phyloP scores from a whole-genome alignment of 305 asterid species.

The Fraxinus velutina region DNA sequence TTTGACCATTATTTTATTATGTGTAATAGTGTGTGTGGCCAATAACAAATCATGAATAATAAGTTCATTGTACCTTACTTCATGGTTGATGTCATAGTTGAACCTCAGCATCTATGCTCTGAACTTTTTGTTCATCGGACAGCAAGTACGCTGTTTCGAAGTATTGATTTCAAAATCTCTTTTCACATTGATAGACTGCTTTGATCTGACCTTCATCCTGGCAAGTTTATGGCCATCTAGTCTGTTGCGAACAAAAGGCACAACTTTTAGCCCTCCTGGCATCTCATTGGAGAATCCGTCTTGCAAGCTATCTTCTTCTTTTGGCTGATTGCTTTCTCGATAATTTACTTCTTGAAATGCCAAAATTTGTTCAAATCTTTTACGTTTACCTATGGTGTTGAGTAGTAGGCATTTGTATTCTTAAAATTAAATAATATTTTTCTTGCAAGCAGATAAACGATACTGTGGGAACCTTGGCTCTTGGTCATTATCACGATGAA shows the following conservation, averaged over 20 bases:
- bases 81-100: background rate
- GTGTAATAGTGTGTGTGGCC: background rate
- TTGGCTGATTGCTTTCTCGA: background rate
- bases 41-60: background rate
- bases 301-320: background rate
- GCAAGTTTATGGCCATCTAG: background rate
- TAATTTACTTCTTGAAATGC: background rate
- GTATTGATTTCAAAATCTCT: background rate
- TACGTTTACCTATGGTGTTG: background rate
- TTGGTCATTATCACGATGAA: constrained; percentile 80
- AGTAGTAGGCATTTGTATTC: background rate
- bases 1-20: background rate
- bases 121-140: background rate
- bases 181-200: background rate
- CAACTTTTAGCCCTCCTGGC: background rate
- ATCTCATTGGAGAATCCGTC: background rate
- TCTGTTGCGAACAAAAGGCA: background rate
- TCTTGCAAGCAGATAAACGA: constrained; percentile 59
- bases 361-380: background rate
- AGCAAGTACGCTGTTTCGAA: background rate
- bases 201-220: background rate
- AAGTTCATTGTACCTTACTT: background rate
- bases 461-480: constrained; percentile 81
- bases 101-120: background rate
- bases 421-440: background rate